Evolutionary conservation across 1,139 yeast genomes (phyloP).

Genomic region (Nakaseomyces nivariensis): DNA sequence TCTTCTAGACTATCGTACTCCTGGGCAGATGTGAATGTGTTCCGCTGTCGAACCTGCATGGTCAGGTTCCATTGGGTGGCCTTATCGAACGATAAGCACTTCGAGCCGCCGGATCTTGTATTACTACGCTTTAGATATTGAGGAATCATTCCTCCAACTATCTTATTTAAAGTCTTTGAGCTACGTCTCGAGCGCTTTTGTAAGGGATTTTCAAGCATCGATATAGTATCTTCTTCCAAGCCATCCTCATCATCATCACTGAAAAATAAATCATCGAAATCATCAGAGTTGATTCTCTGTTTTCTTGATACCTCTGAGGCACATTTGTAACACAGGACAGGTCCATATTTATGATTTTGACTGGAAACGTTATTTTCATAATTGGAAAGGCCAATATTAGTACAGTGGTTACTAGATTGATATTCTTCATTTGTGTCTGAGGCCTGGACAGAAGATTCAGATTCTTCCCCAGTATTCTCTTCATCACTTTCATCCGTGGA

Average conservation of each 20-base stretch:
- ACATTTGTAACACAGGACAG: not conserved
- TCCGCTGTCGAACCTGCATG: not conserved
- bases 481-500: not conserved
- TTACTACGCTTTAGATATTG: not conserved
- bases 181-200: not conserved
- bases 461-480: not conserved
- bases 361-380: not conserved
- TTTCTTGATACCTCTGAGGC: not conserved
- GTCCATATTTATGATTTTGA: not conserved
- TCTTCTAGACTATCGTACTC: not conserved
- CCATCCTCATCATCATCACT: slow-evolving; percentile 1
- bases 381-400: not conserved
- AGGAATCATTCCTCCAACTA: not conserved
- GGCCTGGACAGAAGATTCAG: not conserved
- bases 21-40: not conserved
- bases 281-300: not conserved
- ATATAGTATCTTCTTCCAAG: not conserved
- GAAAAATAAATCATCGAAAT: not conserved
- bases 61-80: not conserved
- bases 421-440: not conserved
- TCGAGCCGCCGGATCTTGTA: not conserved
- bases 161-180: not conserved
- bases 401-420: not conserved
- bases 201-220: not conserved
- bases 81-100: not conserved